Base-by-base conservation (phyloP, 73 alveolate genomes). In the Halteria grandinella region DNA sequence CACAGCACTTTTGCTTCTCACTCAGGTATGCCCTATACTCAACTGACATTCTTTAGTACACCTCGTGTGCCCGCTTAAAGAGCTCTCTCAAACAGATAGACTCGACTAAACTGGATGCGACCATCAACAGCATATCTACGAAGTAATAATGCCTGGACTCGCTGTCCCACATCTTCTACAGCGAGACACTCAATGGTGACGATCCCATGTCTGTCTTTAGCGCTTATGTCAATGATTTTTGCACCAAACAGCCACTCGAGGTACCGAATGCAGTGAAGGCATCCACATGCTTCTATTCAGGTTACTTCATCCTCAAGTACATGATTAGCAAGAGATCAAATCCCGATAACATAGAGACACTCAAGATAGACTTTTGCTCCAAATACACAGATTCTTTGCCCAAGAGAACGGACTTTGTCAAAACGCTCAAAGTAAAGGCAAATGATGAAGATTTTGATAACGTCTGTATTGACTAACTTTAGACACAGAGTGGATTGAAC, bases 181-280 rank as follows among this genome's bases (percentile, higher is more conserved):
- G n/a, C n/a, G n/a, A n/a, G n/a, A n/a, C n/a, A n/a, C n/a, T n/a
- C n/a, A n/a, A n/a, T n/a, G n/a, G n/a, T n/a, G n/a, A n/a, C n/a
- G n/a, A n/a, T 39, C 50, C 50, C 50, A 11, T 14, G 15, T 10
- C 18, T 25, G 64, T 27, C 1, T 66, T 66, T 53, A 21, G 47
- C 34, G 3, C 27, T 1, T 66, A 66, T 66, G 23, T 66, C 8
- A 66, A 66, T 47, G 53, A 41, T 23, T 66, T 66, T 27, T 66
- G 80, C 21, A 63, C 47, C 3, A 7, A 12, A 5, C 52, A 44
- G 47, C 41, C 6, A 5, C 54, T 66, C 3, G 80, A 66, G 29
- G 29, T 66, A 21, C 80, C 80, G 47, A 66, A 66, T 47, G 80
- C 80, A 25, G 80, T 66, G 14, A 66, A 66, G 23, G 69, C 80